Percentiles rank a stretch among this genome's conserved stretches.
Evolutionary conservation across 2,329 filamentous ascomycete species (phyloP).

Genomic region (Botrytis medusae): DNA sequence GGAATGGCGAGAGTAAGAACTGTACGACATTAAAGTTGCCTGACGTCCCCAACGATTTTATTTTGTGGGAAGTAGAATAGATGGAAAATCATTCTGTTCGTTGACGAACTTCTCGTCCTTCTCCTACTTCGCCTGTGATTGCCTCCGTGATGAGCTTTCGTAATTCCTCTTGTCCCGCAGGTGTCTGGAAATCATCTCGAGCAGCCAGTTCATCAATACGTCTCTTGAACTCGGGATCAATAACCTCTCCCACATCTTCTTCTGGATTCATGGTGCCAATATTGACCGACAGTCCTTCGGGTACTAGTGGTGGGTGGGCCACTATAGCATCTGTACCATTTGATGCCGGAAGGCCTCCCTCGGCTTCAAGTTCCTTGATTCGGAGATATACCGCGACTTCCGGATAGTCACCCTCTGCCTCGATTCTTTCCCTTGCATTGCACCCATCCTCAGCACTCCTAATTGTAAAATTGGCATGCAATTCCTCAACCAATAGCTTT

Average conservation of each 20-base stretch:
- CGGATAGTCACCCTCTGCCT: constrained; percentile 74
- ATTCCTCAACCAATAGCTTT: constrained; percentile 75
- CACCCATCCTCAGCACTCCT: constrained; percentile 68
- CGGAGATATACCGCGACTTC: constrained; percentile 71
- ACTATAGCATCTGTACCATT: not conserved
- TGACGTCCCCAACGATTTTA: constrained; percentile 51
- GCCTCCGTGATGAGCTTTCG: constrained; percentile 79
- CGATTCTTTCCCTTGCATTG: constrained; percentile 79
- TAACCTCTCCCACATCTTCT: constrained; percentile 60
- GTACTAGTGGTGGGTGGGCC: constrained; percentile 59
- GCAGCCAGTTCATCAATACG: constrained; percentile 87
- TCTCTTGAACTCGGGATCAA: constrained; percentile 79
- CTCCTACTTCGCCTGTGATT: constrained; percentile 64
- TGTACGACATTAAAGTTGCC: constrained; percentile 55
- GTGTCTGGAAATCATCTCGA: constrained; percentile 78
- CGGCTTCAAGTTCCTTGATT: constrained; percentile 38
- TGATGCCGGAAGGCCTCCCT: not conserved
- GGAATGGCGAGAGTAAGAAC: constrained; percentile 49
- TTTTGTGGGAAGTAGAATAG: constrained; percentile 57
- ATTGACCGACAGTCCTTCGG: constrained; percentile 74
- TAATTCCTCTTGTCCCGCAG: constrained; percentile 76
- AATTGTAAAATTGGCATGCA: constrained; percentile 66
- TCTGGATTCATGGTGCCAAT: constrained; percentile 71
- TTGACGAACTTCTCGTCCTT: constrained; percentile 63
- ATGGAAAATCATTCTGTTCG: constrained; percentile 53